Conservation (phyloP, 805 yeast genomes). For the Candida ascalaphidarum region DNA sequence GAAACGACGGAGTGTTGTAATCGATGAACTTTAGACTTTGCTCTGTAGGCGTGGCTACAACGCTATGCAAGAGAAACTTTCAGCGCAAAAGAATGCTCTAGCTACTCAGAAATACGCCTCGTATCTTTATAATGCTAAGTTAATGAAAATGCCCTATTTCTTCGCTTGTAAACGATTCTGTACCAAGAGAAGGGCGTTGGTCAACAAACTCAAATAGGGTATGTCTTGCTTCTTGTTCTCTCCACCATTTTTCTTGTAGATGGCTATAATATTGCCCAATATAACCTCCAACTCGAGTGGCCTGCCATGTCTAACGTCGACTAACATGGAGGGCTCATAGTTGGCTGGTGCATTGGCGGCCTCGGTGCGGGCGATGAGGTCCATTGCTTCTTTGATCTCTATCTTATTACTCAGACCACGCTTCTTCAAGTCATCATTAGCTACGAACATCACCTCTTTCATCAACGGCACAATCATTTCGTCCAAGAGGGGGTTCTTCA, state of each 20-base stretch:
- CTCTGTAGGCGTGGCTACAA: no score
- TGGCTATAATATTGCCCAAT: constrained; percentile 52
- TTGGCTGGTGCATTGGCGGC: constrained; percentile 35
- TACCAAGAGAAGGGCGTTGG: constrained; percentile 5
- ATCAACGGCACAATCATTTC: constrained; percentile 10
- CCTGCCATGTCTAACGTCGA: constrained; percentile 57
- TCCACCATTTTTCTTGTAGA: constrained; percentile 37
- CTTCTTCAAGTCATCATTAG: constrained; percentile 8
- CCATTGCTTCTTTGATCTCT: constrained; percentile 1
- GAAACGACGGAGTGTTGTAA: no score
- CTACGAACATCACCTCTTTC: constrained; percentile 11
- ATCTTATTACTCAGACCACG: no score
- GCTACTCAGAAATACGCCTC: no score
- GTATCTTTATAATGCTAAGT: no score
- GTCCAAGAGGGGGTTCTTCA: constrained; percentile 9
- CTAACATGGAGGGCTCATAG: constrained; percentile 68
- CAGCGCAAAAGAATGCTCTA: no score
- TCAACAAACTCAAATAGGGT: constrained; percentile 6
- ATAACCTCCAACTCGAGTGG: constrained; percentile 67
- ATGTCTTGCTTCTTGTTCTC: constrained; percentile 2
- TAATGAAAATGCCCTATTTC: background rate
- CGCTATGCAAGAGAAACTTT: no score
- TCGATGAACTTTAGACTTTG: no score
- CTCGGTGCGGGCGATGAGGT: constrained; percentile 1
- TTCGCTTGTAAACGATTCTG: constrained; percentile 3